Evolutionary conservation across 192 early-diverging fungal species (phyloP).

Genomic region (Podila horticola): DNA sequence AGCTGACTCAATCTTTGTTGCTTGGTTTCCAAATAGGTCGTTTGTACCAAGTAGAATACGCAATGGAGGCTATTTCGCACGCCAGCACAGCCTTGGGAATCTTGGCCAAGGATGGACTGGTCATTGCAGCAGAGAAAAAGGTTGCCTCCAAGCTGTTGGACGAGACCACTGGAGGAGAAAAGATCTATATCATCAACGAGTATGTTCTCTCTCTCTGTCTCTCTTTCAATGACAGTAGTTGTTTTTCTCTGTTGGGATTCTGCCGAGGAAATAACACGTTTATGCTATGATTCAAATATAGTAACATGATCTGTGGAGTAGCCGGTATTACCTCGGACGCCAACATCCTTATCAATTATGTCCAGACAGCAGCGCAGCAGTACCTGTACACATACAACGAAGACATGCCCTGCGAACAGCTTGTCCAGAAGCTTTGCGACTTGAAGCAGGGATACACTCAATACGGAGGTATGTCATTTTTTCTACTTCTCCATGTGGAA

Average conservation of each 20-base stretch:
- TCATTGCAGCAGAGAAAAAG: conserved; percentile 97
- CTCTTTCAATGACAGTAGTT: background rate
- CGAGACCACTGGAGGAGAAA: conserved; percentile 84
- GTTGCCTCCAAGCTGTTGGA: conserved; percentile 94
- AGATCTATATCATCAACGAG: conserved; percentile 97
- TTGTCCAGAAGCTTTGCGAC: conserved; percentile 96
- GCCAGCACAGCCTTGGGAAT: conserved; percentile 96
- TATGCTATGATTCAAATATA: conserved; percentile 30
- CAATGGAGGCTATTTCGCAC: conserved; percentile 99
- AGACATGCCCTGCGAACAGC: conserved; percentile 92
- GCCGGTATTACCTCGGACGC: conserved; percentile 97
- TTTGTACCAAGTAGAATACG: conserved; percentile 99
- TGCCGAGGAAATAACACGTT: background rate
- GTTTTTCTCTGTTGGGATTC: background rate
- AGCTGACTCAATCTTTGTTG: too few species aligned
- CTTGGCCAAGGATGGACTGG: conserved; percentile 90
- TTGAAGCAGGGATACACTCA: conserved; percentile 99
- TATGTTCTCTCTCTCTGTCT: conserved; percentile 50
- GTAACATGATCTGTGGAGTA: conserved; percentile 91
- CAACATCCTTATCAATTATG: conserved; percentile 94
- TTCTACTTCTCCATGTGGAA: background rate
- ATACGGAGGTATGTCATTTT: conserved; percentile 74
- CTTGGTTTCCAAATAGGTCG: conserved; percentile 27
- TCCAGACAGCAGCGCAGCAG: conserved; percentile 86
- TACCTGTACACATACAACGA: conserved; percentile 91